Conservation (phyloP, 2,329 filamentous ascomycete species). For the Diplocarpon mali region DNA sequence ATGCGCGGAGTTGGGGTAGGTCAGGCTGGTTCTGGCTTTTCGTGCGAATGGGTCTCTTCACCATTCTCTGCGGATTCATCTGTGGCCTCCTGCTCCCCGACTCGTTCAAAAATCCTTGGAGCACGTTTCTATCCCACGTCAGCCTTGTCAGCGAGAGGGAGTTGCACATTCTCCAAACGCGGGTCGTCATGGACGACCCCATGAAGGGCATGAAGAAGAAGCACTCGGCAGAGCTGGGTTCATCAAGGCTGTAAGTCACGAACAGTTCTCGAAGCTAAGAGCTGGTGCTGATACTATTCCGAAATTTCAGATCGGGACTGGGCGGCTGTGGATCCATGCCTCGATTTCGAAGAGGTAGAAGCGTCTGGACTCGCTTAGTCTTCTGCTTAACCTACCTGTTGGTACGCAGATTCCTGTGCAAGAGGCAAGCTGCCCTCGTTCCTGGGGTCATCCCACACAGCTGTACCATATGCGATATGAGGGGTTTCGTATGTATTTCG, state of each 20-base stretch:
- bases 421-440: no score
- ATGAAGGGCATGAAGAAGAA: constrained; percentile 10
- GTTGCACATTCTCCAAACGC: constrained; percentile 1
- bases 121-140: constrained; percentile 24
- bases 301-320: constrained; percentile 11
- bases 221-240: constrained; percentile 28
- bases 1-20: constrained; percentile 8
- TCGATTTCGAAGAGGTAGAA: no score
- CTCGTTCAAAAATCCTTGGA: constrained; percentile 27
- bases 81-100: constrained; percentile 32
- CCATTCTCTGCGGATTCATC: constrained; percentile 27
- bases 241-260: constrained; percentile 4
- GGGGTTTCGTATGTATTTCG: no score
- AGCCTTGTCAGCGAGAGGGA: constrained; percentile 25
- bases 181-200: constrained; percentile 3
- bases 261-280: not conserved
- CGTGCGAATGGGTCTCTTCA: constrained; percentile 25
- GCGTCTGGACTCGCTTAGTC: no score
- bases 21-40: constrained; percentile 18
- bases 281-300: not conserved
- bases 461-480: no score
- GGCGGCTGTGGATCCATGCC: constrained; percentile 21
- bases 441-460: no score
- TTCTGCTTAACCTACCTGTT: no score
- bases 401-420: no score